phyloP scores from a whole-genome alignment of 257 asterid species.

The Solanum medicagineum region DNA sequence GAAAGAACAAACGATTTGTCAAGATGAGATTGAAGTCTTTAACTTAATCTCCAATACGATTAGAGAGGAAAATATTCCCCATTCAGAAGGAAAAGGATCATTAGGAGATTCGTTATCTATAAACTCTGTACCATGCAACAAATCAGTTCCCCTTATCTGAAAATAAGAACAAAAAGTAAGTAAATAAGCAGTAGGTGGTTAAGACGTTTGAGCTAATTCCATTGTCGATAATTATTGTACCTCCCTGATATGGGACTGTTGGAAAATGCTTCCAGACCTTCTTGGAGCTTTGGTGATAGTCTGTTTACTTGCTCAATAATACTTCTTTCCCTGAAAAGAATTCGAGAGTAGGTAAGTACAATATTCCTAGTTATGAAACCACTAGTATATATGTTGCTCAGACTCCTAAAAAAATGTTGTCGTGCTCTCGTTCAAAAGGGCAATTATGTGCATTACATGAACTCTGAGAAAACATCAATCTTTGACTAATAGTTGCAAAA shows the following conservation, averaged over 20 bases:
- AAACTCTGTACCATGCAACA: slow-evolving; percentile 84
- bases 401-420: too few species aligned
- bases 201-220: neutral
- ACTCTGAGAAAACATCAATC: neutral
- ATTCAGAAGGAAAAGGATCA: slow-evolving; percentile 78
- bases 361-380: too few species aligned
- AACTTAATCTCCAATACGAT: neutral
- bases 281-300: slow-evolving; percentile 78
- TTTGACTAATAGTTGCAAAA: neutral
- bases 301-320: slow-evolving; percentile 57
- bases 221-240: slow-evolving; percentile 9
- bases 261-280: slow-evolving; percentile 69
- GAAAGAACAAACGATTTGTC: neutral
- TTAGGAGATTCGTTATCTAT: slow-evolving; percentile 81
- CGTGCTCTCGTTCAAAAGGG: too few species aligned
- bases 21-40: neutral
- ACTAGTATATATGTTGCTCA: too few species aligned
- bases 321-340: slow-evolving; percentile 25
- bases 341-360: too few species aligned
- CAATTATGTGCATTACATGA: neutral
- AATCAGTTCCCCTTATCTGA: slow-evolving; percentile 85
- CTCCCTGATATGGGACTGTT: slow-evolving; percentile 92
- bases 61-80: slow-evolving; percentile 37
- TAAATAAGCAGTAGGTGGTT: neutral
- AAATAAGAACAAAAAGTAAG: neutral